Base-by-base conservation (phyloP, 192 early-diverging fungal species). In the Gonapodya prolifera region DNA sequence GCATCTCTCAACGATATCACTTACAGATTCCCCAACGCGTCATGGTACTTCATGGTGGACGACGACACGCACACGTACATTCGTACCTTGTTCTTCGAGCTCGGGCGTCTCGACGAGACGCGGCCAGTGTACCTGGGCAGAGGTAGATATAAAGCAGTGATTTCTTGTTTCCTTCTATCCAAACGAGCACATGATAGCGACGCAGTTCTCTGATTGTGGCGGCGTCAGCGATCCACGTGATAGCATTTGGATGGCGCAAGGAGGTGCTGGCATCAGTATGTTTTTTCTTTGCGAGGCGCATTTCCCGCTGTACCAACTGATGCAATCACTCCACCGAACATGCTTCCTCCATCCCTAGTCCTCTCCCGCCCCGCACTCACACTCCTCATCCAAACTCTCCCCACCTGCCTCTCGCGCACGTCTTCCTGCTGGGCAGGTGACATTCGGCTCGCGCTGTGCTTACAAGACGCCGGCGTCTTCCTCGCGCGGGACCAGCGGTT, bases 31-130 rank as follows among this genome's bases (percentile, higher is more conserved):
- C 88, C 89, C 2, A 81, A 89, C 75, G 89, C 88, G 31, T 82
- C 85, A 31, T 90, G 87, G 88, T 90, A 79, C 70, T 17, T 90
- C 31, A 90, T 90, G 89, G 80, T 90, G 34, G 89, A 90, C 79
- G 89, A 90, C 79, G 89, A 90, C 80, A 85, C 89, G 1, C 89
- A 88, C 70, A 80, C 89, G 17, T 85, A 85, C 74, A 75, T 84
- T n/a, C 84, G 86, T 61, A 90, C 87, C 77, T 75, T 89, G 23
- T 70, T 77, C 32, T 78, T 78, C 1, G 30, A 35, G 29, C 76
- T 90, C 30, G 32, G 74, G 8, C 74, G 34, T 1, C 77, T 79
- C 74, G 79, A 90, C 75, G 81, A 83, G 13, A 70, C 79, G 28
- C 71, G 80, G 23, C 80, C 77, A 16, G 45, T 61, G 23, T 61